Percentiles rank a stretch among this genome's conserved stretches.
Evolutionary conservation across 371 early-diverging fungal species (phyloP).

Genomic region (Basidiobolus meristosporus): DNA sequence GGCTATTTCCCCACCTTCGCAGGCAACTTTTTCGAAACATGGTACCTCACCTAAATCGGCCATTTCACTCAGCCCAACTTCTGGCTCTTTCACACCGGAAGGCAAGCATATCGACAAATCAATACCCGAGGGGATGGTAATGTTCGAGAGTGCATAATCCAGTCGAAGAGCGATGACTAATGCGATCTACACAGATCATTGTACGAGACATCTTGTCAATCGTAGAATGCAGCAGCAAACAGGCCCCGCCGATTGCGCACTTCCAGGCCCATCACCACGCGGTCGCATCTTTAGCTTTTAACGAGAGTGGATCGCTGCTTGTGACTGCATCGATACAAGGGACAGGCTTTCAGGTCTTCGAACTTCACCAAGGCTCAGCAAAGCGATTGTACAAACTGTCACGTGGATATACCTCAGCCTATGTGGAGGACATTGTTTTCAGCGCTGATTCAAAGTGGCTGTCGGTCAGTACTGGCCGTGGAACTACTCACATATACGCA

Average conservation of each 20-base stretch:
- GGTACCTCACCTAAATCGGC: slow-evolving; percentile 1
- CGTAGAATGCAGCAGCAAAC: slow-evolving; percentile 11
- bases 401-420: slow-evolving; percentile 61
- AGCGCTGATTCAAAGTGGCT: slow-evolving; percentile 61
- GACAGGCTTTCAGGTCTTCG: slow-evolving; percentile 54
- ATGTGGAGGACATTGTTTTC: slow-evolving; percentile 47
- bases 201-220: slow-evolving; percentile 19
- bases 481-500: slow-evolving; percentile 58
- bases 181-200: slow-evolving; percentile 16
- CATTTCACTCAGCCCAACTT: not conserved
- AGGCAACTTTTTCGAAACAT: not conserved
- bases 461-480: slow-evolving; percentile 51
- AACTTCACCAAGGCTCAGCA: slow-evolving; percentile 7
- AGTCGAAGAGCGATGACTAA: not conserved
- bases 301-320: slow-evolving; percentile 40
- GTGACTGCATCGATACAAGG: slow-evolving; percentile 57
- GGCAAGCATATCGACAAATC: not conserved
- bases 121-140: not conserved
- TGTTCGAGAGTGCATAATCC: not conserved
- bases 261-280: slow-evolving; percentile 60
- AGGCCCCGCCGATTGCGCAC: slow-evolving; percentile 28
- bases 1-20: slow-evolving; percentile 4
- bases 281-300: slow-evolving; percentile 37
- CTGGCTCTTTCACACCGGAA: slow-evolving; percentile 3
- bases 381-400: slow-evolving; percentile 27